Evolutionary conservation across 2,329 filamentous ascomycete species (phyloP).

Genomic region (Colletotrichum spinosum): DNA sequence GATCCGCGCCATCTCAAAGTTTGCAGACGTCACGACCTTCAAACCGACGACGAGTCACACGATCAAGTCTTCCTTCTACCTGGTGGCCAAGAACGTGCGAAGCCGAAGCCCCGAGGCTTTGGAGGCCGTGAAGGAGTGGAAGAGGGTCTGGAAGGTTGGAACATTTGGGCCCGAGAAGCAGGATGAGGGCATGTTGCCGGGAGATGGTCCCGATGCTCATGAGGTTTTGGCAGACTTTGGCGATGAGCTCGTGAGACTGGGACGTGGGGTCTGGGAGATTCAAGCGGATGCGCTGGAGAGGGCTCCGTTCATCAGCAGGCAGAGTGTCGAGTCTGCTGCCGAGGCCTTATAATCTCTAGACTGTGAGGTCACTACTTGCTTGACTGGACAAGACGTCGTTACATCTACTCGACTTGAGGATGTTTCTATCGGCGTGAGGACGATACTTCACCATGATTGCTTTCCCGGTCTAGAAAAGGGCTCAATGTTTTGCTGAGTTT

Average conservation of each 20-base stretch:
- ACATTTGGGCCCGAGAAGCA: conserved; percentile 50
- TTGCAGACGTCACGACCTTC: neutral
- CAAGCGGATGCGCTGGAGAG: conserved; percentile 48
- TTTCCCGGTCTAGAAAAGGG: too few relatives aligned
- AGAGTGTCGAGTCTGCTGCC: too few relatives aligned
- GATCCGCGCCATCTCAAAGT: conserved; percentile 42
- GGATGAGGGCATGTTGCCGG: neutral
- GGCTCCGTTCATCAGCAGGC: conserved; percentile 41
- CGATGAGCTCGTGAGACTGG: conserved; percentile 44
- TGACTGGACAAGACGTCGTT: too few relatives aligned
- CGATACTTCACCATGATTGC: too few relatives aligned
- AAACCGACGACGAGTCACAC: conserved; percentile 45
- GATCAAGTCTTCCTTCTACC: conserved; percentile 63
- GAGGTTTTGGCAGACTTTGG: conserved; percentile 52
- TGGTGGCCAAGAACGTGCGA: conserved; percentile 58
- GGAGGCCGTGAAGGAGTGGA: conserved; percentile 53
- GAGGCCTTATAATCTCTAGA: too few relatives aligned
- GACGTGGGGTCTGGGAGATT: conserved; percentile 47
- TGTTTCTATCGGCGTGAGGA: too few relatives aligned
- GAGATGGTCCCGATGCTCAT: conserved; percentile 36
- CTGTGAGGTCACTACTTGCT: too few relatives aligned
- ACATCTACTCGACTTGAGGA: too few relatives aligned
- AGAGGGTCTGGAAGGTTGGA: conserved; percentile 50
- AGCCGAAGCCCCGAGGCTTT: conserved; percentile 45
- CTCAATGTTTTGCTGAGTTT: too few relatives aligned